A percentile compares a stretch with the other conserved stretches of the same genome.
These are phyloP conservation scores for Mycena galopus DNA, from an alignment of 768 basidiomycete species.

Conservation along the genomic window DNA sequence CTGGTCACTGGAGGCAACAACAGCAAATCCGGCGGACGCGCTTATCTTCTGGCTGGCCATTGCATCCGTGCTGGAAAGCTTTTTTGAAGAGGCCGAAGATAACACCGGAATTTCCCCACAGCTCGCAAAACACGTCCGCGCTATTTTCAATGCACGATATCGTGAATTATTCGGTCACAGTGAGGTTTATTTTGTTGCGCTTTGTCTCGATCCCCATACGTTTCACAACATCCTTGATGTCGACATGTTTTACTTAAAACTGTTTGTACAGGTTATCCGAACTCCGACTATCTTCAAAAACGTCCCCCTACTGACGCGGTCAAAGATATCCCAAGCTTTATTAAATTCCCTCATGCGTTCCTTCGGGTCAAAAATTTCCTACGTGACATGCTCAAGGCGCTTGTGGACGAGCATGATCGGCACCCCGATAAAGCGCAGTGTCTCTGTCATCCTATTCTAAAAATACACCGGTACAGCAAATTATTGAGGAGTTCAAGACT, in stretches of 20 bases:
- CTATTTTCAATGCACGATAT: slow-evolving; percentile 40
- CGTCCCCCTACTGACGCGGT: too few relatives aligned
- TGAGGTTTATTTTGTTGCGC: slow-evolving; percentile 39
- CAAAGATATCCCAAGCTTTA: neutral
- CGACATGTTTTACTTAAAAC: too few relatives aligned
- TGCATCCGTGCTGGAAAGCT: slow-evolving; percentile 33
- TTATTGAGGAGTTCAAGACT: neutral
- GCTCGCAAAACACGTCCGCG: slow-evolving; percentile 36
- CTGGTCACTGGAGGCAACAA: slow-evolving; percentile 45
- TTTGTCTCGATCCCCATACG: slow-evolving; percentile 44
- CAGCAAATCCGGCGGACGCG: slow-evolving; percentile 45
- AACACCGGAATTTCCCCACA: neutral
- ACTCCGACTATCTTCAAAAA: too few relatives aligned
- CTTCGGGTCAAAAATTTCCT: slow-evolving; percentile 16
- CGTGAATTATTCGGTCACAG: slow-evolving; percentile 39
- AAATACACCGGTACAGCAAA: neutral
- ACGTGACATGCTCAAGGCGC: neutral
- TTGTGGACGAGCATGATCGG: slow-evolving; percentile 8
- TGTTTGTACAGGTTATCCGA: too few relatives aligned
- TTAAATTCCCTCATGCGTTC: slow-evolving; percentile 12
- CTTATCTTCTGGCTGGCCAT: slow-evolving; percentile 48
- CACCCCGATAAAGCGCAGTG: neutral
- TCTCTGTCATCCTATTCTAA: slow-evolving; percentile 9
- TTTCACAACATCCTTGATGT: neutral
- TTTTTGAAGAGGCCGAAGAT: slow-evolving; percentile 8